These are phyloP conservation scores for Phlyctochytrium planicorne DNA, from an alignment of 192 early-diverging fungal genomes.

Conservation along the genomic window DNA sequence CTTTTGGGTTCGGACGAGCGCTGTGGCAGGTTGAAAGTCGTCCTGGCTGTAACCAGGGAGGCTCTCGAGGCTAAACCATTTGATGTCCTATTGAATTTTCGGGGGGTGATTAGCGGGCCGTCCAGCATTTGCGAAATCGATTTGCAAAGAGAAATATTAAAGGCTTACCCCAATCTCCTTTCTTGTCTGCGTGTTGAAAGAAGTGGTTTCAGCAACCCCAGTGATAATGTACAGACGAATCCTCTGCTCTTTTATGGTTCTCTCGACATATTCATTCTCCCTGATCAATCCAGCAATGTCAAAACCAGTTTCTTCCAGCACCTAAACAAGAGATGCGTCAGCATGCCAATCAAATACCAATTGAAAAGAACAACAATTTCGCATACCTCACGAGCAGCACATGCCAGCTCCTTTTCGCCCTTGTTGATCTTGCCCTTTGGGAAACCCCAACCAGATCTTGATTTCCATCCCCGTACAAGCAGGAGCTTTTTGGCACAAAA, in stretches of 20 bases:
- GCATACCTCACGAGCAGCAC: constrained; percentile 86
- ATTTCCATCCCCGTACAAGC: constrained; percentile 92
- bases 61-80: no score
- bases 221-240: constrained; percentile 89
- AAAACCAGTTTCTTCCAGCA: constrained; percentile 94
- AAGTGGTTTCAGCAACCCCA: constrained; percentile 77
- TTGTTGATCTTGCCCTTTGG: constrained; percentile 99
- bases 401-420: constrained; percentile 82
- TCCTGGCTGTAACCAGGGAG: no score
- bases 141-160: no score
- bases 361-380: no score
- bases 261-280: constrained; percentile 83
- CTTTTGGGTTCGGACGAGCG: no score
- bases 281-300: constrained; percentile 66
- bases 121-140: no score
- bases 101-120: no score
- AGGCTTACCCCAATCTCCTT: constrained; percentile 91
- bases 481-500: constrained; percentile 41
- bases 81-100: no score
- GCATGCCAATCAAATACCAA: neutral
- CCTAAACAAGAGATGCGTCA: constrained; percentile 40
- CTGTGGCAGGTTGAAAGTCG: no score
- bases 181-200: constrained; percentile 80
- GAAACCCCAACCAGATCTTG: constrained; percentile 92
- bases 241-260: constrained; percentile 85